A percentile compares a stretch with the other conserved stretches of the same genome.
Evolutionary conservation across 345 rosid genomes (phyloP).

Genomic region (Hirschfeldia incana): DNA sequence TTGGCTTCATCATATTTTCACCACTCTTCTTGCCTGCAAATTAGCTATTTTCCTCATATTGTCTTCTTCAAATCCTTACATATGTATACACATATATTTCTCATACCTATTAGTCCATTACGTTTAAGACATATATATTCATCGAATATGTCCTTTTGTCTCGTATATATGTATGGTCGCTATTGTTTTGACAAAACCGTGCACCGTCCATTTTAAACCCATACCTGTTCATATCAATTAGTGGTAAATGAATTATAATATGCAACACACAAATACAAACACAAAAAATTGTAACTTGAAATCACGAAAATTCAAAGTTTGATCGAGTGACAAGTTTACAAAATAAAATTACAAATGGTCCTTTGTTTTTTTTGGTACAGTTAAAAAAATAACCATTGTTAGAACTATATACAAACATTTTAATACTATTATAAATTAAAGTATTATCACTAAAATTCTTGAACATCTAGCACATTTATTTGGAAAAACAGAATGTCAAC

Average conservation of each 20-base stretch:
- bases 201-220: not conserved
- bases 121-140: not conserved
- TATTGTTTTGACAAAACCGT: not conserved
- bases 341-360: not conserved
- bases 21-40: conserved; percentile 37
- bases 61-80: not conserved
- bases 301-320: not conserved
- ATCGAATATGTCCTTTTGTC: not conserved
- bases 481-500: not conserved
- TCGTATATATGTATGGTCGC: not conserved
- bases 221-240: not conserved
- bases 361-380: not conserved
- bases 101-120: not conserved
- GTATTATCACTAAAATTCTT: not conserved
- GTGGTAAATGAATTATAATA: not conserved
- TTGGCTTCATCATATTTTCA: conserved; percentile 18
- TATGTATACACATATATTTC: not conserved
- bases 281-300: not conserved
- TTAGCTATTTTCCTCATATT: conserved; percentile 5
- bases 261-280: not conserved
- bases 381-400: not conserved
- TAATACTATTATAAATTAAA: not conserved
- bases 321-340: not conserved
- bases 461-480: not conserved
- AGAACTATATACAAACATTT: not conserved